Conservation (phyloP, 257 asterid genomes). For the Nicotiana knightiana region DNA sequence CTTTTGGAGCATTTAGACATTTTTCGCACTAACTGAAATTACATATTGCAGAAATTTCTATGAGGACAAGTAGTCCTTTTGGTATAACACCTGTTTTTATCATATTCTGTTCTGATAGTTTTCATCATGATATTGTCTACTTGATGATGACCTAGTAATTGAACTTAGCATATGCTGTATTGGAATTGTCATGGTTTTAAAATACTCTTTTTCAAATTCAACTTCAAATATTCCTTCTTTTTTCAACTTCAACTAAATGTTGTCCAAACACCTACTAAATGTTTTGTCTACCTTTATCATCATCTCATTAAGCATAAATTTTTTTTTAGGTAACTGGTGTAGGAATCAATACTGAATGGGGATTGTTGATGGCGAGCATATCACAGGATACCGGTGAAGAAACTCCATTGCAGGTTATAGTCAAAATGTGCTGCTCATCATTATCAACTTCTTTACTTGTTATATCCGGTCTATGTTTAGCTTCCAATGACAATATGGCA, state of each 20-base stretch:
- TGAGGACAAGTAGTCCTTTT: neutral
- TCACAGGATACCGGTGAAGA: slow-evolving; percentile 98
- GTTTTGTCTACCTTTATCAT: neutral
- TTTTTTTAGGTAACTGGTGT: slow-evolving; percentile 74
- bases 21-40: neutral
- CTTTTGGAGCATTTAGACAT: neutral
- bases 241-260: neutral
- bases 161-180: neutral
- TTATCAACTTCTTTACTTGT: neutral
- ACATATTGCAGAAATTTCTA: neutral
- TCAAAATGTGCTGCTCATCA: slow-evolving; percentile 2
- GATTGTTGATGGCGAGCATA: slow-evolving; percentile 91
- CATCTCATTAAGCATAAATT: slow-evolving; percentile 5
- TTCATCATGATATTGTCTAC: neutral
- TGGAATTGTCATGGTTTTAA: neutral
- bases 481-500: slow-evolving; percentile 19
- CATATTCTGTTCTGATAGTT: neutral
- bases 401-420: slow-evolving; percentile 88
- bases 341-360: slow-evolving; percentile 97
- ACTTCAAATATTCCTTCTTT: neutral
- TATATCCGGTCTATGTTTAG: neutral
- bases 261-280: neutral
- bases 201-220: neutral
- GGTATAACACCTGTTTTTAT: neutral
- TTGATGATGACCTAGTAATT: neutral